Conservation (phyloP, 495 filamentous ascomycete genomes). For the Annulohypoxylon stygium region DNA sequence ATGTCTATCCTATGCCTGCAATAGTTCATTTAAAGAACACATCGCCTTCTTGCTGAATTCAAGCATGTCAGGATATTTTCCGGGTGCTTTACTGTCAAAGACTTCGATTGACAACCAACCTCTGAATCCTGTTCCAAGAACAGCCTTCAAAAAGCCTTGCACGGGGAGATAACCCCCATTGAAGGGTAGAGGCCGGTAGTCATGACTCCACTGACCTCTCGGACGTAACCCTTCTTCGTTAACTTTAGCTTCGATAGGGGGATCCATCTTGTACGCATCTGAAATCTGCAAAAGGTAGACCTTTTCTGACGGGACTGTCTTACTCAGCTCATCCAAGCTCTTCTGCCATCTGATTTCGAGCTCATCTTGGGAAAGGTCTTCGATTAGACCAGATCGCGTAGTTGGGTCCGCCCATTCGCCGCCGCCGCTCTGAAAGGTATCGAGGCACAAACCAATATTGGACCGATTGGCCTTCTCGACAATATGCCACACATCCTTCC, state of each 20-base stretch:
- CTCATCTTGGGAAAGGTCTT: constrained; percentile 52
- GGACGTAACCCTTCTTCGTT: constrained; percentile 65
- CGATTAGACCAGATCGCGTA: constrained; percentile 70
- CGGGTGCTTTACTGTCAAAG: constrained; percentile 75
- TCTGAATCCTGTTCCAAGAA: constrained; percentile 76
- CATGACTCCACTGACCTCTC: constrained; percentile 78
- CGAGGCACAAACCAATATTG: constrained; percentile 82
- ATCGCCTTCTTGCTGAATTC: constrained; percentile 72
- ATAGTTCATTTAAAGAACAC: constrained; percentile 66
- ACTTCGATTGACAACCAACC: constrained; percentile 83
- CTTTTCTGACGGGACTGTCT: constrained; percentile 73
- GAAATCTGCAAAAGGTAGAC: constrained; percentile 83
- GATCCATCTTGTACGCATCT: constrained; percentile 76
- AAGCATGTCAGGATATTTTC: constrained; percentile 68
- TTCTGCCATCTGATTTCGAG: constrained; percentile 64
- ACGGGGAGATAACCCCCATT: constrained; percentile 81
- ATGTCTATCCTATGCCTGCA: background rate
- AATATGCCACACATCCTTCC: constrained; percentile 77
- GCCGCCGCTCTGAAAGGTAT: constrained; percentile 84
- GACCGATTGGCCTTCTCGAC: constrained; percentile 69
- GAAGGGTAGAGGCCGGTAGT: constrained; percentile 76
- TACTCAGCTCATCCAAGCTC: constrained; percentile 67
- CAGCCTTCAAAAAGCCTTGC: constrained; percentile 72
- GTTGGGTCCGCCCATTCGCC: constrained; percentile 84
- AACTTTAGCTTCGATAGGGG: constrained; percentile 63